A percentile compares a stretch with the other conserved stretches of the same genome.
These are phyloP conservation scores for Cucumis sativus DNA, from an alignment of 306 rosid species.

Conservation along the genomic window Cucumber_9930_V3 NC_026660.2:442501-443000, in stretches of 20 bases:
- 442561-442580: neutral
- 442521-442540: neutral
- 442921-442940: conserved; percentile 38
- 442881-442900: conserved; percentile 44
- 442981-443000: conserved; percentile 38
- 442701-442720: neutral
- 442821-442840: conserved; percentile 44
- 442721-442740: neutral
- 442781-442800: neutral
- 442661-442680: neutral
- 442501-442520: neutral
- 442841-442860: conserved; percentile 30
- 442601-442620: neutral
- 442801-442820: neutral
- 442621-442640: neutral
- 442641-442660: neutral
- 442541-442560: neutral
- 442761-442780: neutral
- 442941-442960: conserved; percentile 46
- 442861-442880: conserved; percentile 27
- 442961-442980: conserved; percentile 37
- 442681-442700: neutral
- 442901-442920: conserved; percentile 59
- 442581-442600: neutral
- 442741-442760: neutral